phyloP scores from a whole-genome alignment of 306 rosid species.

The Luffa aegyptiaca region DNA sequence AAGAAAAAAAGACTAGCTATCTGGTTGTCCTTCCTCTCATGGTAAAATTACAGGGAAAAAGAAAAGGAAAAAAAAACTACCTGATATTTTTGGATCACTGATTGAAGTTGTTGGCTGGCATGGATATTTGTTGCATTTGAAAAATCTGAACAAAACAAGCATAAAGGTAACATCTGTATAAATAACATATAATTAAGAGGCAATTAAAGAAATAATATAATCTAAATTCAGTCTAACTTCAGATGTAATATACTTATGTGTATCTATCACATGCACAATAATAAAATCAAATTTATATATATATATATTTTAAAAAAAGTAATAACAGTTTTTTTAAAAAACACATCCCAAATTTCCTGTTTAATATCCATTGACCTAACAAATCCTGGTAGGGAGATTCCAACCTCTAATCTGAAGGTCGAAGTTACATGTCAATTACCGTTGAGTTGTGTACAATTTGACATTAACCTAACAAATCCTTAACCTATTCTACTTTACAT shows the following conservation, averaged over 20 bases:
- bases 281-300: neutral
- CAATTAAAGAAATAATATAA: neutral
- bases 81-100: constrained; percentile 4
- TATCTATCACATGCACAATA: neutral
- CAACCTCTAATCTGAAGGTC: too few species aligned
- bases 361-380: neutral
- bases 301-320: neutral
- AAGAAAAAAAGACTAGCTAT: neutral
- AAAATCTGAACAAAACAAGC: constrained; percentile 3
- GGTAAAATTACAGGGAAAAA: neutral
- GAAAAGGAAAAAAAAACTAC: neutral
- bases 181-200: neutral
- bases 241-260: neutral
- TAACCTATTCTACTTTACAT: too few species aligned
- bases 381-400: neutral
- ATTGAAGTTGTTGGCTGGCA: neutral
- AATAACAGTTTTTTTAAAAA: neutral
- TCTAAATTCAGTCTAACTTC: neutral
- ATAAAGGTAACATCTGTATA: neutral
- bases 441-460: too few species aligned
- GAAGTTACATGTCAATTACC: too few species aligned
- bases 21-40: constrained; percentile 11
- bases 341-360: neutral
- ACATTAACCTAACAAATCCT: too few species aligned
- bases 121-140: constrained; percentile 2